A percentile compares a stretch with the other conserved stretches of the same genome.
phyloP scores from a whole-genome alignment of 306 rosid species.

The Vigna angularis region DNA sequence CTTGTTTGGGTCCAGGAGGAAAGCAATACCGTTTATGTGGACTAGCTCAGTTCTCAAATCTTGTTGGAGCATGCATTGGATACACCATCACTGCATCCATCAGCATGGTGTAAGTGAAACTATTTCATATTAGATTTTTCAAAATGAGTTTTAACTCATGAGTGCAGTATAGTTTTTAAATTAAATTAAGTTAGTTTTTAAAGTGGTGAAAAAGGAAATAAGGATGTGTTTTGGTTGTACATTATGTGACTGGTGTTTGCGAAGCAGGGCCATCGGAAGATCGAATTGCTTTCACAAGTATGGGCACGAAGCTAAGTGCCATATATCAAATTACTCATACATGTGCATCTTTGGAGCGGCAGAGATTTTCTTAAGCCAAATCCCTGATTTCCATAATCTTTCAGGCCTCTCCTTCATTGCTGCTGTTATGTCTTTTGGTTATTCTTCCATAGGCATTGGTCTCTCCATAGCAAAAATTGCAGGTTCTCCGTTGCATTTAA shows the following conservation, averaged over 20 bases:
- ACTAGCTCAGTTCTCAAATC: constrained; percentile 50
- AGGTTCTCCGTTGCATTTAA: constrained; percentile 37
- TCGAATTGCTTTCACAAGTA: constrained; percentile 51
- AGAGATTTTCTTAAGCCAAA: constrained; percentile 52
- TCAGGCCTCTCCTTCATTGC: constrained; percentile 52
- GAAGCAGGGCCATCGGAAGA: constrained; percentile 52
- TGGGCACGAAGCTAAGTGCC: constrained; percentile 44
- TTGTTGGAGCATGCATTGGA: constrained; percentile 41
- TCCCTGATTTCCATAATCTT: constrained; percentile 52
- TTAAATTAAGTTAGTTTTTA: too few species aligned
- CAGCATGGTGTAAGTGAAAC: constrained; percentile 55
- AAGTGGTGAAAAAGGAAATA: too few species aligned
- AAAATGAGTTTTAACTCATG: too few species aligned
- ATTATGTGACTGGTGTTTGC: not conserved
- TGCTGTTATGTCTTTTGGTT: constrained; percentile 56
- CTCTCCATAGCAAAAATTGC: constrained; percentile 58
- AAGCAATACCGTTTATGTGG: constrained; percentile 42
- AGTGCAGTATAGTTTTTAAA: too few species aligned
- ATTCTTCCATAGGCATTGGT: constrained; percentile 47
- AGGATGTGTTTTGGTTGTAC: not conserved
- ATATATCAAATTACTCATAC: constrained; percentile 25
- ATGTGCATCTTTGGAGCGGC: constrained; percentile 38
- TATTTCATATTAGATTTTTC: too few species aligned
- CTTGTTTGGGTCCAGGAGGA: constrained; percentile 40
- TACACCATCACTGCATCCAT: constrained; percentile 52